A percentile compares a stretch with the other conserved stretches of the same genome.
Conservation (phyloP, 345 rosid genomes). For the Salix udensis region DNA sequence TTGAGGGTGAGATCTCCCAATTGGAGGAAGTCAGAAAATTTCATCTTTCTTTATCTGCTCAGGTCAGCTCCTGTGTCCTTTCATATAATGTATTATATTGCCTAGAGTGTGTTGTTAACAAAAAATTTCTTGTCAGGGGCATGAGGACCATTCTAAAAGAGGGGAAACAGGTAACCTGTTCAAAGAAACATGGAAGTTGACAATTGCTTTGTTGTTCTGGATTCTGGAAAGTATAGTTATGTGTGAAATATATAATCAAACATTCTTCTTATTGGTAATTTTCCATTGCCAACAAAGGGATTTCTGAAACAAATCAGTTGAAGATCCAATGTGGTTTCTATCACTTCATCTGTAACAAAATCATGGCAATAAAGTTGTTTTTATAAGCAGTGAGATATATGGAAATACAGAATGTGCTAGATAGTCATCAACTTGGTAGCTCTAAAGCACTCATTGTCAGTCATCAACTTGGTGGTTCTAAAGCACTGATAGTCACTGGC, state of each 20-base stretch:
- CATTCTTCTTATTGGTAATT: neutral
- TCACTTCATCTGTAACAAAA: neutral
- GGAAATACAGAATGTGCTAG: neutral
- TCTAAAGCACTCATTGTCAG: neutral
- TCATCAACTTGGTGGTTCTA: neutral
- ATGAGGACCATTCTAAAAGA: constrained; percentile 15
- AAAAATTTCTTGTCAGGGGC: constrained; percentile 23
- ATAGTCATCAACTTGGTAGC: neutral
- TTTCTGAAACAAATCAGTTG: neutral
- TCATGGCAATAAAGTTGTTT: neutral
- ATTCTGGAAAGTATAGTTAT: neutral
- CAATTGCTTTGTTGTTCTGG: neutral
- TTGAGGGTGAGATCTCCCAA: constrained; percentile 53
- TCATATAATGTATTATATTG: neutral
- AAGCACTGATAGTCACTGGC: neutral
- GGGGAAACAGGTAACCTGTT: constrained; percentile 20
- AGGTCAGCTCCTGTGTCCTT: constrained; percentile 28
- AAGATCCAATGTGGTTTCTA: neutral
- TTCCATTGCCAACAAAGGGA: neutral
- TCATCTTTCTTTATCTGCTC: constrained; percentile 46
- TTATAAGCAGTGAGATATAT: neutral
- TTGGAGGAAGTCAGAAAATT: constrained; percentile 61
- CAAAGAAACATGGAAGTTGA: neutral
- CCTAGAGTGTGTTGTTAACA: constrained; percentile 1
- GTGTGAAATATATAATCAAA: neutral